Conservation (phyloP, 2,329 filamentous ascomycete genomes). For the Talaromyces sp. region DNA sequence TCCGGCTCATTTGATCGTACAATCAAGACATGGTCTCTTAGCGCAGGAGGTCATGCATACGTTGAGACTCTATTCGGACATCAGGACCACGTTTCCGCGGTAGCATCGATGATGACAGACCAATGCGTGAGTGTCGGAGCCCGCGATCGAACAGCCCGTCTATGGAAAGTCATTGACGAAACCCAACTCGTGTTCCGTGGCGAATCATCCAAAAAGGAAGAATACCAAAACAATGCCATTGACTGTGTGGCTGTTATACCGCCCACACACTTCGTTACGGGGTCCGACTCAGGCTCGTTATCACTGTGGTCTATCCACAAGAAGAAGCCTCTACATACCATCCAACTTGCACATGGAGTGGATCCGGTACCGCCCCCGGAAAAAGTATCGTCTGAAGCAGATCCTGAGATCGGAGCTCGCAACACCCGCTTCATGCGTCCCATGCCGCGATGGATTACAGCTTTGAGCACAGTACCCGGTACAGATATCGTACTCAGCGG, state of each 20-base stretch:
- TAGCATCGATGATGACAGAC: conserved; percentile 79
- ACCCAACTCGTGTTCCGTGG: conserved; percentile 93
- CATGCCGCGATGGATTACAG: conserved; percentile 84
- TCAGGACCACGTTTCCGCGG: conserved; percentile 82
- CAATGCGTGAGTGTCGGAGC: conserved; percentile 88
- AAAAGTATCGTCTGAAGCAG: conserved; percentile 70
- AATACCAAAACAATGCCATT: conserved; percentile 74
- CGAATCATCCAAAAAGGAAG: conserved; percentile 53
- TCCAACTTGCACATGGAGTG: conserved; percentile 78
- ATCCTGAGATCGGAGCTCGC: conserved; percentile 51
- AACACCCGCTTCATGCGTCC: conserved; percentile 50
- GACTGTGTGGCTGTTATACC: conserved; percentile 89
- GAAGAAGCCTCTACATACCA: conserved; percentile 85
- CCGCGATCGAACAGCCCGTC: conserved; percentile 81
- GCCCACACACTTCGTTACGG: conserved; percentile 88
- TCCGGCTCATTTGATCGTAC: conserved; percentile 87
- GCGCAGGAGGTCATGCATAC: conserved; percentile 77
- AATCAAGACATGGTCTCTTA: conserved; percentile 88
- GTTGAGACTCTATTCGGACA: conserved; percentile 95
- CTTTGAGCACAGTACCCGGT: conserved; percentile 79
- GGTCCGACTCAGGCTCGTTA: conserved; percentile 83
- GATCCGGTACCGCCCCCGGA: conserved; percentile 67
- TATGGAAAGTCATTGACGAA: conserved; percentile 97
- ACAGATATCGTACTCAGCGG: conserved; percentile 87
- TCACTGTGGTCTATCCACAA: conserved; percentile 86